Conservation (phyloP, 2,329 filamentous ascomycete genomes). For the Pseudohalonectria lignicola region DNA sequence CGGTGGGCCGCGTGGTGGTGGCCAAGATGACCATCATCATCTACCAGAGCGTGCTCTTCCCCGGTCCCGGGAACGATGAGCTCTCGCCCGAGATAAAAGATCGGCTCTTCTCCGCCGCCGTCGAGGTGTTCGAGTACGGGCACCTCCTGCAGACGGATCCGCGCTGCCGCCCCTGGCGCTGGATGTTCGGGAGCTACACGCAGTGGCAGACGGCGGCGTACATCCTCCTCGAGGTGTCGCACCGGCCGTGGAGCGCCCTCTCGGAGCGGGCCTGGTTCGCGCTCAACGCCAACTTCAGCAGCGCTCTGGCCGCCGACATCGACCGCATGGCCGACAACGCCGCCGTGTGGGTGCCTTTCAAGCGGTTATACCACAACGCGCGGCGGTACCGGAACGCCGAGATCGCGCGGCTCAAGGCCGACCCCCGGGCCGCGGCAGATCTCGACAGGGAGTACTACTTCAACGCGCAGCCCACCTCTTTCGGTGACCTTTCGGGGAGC, state of each 20-base stretch:
- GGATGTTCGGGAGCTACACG: slow-evolving; percentile 48
- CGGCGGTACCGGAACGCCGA: slow-evolving; percentile 39
- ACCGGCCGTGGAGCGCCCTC: slow-evolving; percentile 24
- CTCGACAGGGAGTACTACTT: slow-evolving; percentile 38
- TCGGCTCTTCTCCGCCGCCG: slow-evolving; percentile 34
- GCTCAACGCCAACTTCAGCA: slow-evolving; percentile 16
- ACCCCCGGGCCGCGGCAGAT: slow-evolving; percentile 35
- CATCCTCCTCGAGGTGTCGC: slow-evolving; percentile 37
- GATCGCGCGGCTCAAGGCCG: slow-evolving; percentile 32
- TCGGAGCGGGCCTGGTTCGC: slow-evolving; percentile 17
- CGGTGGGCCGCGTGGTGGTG: slow-evolving; percentile 35
- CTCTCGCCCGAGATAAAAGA: slow-evolving; percentile 19
- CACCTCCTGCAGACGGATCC: slow-evolving; percentile 40
- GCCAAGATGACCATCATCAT: slow-evolving; percentile 44
- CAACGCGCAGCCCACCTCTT: slow-evolving; percentile 28
- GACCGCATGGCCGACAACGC: slow-evolving; percentile 32
- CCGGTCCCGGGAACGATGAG: slow-evolving; percentile 17
- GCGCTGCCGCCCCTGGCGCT: slow-evolving; percentile 38
- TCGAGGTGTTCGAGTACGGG: slow-evolving; percentile 46
- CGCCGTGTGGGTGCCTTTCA: slow-evolving; percentile 41
- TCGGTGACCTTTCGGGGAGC: slow-evolving; percentile 33
- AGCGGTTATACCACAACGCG: slow-evolving; percentile 41
- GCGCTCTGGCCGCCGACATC: slow-evolving; percentile 26
- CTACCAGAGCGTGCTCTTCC: slow-evolving; percentile 39
- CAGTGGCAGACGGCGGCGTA: slow-evolving; percentile 50